phyloP scores from a whole-genome alignment of 148 eudicot genomes.

The Polygonum maritimum region DNA sequence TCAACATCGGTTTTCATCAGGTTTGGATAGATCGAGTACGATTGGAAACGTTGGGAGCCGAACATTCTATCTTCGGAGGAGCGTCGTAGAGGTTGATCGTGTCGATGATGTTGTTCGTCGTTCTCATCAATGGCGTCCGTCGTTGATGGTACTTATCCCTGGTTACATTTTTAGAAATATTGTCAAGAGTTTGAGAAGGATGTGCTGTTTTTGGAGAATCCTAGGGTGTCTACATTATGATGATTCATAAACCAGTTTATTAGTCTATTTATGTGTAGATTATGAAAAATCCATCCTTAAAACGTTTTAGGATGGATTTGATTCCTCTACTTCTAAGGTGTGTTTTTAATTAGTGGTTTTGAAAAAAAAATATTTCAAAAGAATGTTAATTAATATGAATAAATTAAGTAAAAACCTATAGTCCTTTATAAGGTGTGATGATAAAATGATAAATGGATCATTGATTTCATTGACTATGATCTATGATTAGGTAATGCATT shows the following conservation, averaged over 20 bases:
- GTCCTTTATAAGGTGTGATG: no score
- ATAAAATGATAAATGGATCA: no score
- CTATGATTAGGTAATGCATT: no score
- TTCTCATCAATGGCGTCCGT: conserved; percentile 6
- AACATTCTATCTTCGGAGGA: conserved; percentile 51
- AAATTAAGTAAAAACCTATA: no score
- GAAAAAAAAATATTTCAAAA: no score
- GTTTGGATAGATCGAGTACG: conserved; percentile 49
- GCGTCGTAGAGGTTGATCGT: conserved; percentile 11
- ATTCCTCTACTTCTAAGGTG: no score
- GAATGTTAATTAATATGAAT: no score
- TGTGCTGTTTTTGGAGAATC: conserved; percentile 43
- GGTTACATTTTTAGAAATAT: conserved; percentile 25
- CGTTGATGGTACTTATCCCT: conserved; percentile 17
- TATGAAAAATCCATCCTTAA: no score
- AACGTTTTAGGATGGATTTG: no score
- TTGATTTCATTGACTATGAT: no score
- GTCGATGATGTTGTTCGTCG: not conserved
- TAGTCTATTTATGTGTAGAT: not conserved
- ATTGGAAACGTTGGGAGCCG: conserved; percentile 76
- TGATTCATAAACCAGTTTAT: conserved; percentile 6
- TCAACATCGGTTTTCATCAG: conserved; percentile 15
- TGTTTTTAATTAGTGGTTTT: no score
- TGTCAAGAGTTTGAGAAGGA: conserved; percentile 29
- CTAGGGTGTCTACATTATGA: conserved; percentile 53